phyloP scores from a whole-genome alignment of 768 basidiomycete species.

The Chalciporus sphaerocephalus region DNA sequence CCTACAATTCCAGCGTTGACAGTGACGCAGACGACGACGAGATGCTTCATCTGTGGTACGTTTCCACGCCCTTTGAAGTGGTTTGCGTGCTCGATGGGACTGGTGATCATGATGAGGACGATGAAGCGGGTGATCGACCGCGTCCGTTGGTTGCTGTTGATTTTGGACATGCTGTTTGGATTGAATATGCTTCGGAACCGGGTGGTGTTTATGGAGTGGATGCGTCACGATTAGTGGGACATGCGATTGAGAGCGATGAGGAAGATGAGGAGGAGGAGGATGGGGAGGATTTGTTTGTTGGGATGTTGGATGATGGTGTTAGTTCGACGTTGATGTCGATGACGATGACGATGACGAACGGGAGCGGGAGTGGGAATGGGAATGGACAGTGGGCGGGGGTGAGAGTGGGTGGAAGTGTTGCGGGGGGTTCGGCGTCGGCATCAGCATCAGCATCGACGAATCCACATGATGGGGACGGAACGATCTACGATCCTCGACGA shows the following conservation, averaged over 20 bases:
- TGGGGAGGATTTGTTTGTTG: constrained; percentile 6
- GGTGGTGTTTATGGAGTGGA: constrained; percentile 29
- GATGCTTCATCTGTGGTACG: constrained; percentile 68
- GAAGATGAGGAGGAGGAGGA: constrained; percentile 24
- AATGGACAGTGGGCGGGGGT: constrained; percentile 4
- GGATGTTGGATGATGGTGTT: constrained; percentile 12
- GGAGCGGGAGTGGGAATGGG: neutral
- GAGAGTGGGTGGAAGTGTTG: too few species aligned
- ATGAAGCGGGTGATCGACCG: constrained; percentile 43
- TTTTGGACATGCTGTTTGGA: constrained; percentile 85
- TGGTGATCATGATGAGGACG: constrained; percentile 30
- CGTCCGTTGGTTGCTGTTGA: constrained; percentile 77
- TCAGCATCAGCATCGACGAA: constrained; percentile 2
- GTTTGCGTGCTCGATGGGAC: constrained; percentile 55
- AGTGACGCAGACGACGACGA: constrained; percentile 39
- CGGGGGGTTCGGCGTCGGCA: neutral
- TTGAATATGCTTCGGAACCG: constrained; percentile 49
- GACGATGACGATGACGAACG: constrained; percentile 4
- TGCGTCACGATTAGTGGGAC: constrained; percentile 27
- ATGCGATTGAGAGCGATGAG: constrained; percentile 27
- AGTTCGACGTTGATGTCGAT: neutral
- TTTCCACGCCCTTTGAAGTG: constrained; percentile 66
- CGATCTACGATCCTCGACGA: constrained; percentile 24
- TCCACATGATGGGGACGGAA: constrained; percentile 14
- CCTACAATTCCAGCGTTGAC: neutral